Conservation (phyloP, 208 protist genomes). For the Acanthamoeba triangularis region DNA sequence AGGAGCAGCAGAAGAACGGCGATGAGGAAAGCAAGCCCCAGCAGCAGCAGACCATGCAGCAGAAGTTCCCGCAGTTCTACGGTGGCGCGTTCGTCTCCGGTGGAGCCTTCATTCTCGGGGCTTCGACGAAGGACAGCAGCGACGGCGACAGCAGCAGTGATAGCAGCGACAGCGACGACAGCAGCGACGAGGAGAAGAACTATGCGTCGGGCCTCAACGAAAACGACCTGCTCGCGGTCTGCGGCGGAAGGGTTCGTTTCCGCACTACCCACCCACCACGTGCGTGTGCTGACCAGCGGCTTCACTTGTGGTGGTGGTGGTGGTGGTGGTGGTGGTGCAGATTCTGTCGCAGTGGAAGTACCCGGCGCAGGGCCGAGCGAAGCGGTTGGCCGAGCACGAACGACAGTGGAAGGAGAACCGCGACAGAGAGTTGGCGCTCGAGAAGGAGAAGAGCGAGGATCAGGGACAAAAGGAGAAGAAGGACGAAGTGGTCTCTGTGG, state of each 20-base stretch:
- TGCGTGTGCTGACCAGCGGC: not conserved
- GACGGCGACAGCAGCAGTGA: not conserved
- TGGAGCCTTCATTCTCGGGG: not conserved
- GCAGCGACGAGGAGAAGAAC: slow-evolving; percentile 14
- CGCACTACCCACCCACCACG: not conserved
- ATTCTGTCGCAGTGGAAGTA: slow-evolving; percentile 58
- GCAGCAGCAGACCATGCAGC: slow-evolving; percentile 2
- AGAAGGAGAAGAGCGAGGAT: not conserved
- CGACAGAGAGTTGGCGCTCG: not conserved
- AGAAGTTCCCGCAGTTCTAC: not conserved
- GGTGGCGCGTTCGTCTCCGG: slow-evolving; percentile 24
- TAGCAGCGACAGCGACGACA: not conserved
- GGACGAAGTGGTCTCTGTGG: not conserved
- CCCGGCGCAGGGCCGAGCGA: slow-evolving; percentile 1
- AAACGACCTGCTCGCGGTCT: not conserved
- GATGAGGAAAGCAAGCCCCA: not conserved
- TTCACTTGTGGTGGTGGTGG: not conserved
- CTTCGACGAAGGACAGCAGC: not conserved
- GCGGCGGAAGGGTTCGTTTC: not conserved
- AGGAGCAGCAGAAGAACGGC: not conserved
- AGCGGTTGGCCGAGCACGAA: slow-evolving; percentile 36
- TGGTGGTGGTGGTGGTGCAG: not conserved
- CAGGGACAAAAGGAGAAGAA: not conserved
- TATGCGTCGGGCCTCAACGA: slow-evolving; percentile 1
- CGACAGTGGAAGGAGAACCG: slow-evolving; percentile 53